Conservation (phyloP, 129 eudicot species). For the Daucus carota region DNA sequence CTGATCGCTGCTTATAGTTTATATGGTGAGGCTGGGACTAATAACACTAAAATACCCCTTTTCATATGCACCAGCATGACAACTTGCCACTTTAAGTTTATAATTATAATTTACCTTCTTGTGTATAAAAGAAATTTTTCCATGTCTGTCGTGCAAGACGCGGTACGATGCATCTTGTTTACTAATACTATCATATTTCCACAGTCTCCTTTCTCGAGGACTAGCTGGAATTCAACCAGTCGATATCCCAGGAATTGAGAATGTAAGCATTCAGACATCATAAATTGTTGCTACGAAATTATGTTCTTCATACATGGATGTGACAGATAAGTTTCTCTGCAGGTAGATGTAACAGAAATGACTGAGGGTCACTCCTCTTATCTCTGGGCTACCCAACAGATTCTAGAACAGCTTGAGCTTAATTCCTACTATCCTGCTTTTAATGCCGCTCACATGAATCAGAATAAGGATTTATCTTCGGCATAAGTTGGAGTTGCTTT, state of each 20-base stretch:
- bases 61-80: not conserved
- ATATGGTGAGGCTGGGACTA: not conserved
- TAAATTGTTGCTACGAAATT: not conserved
- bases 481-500: not conserved
- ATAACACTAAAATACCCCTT: not conserved
- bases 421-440: constrained; percentile 68
- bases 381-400: constrained; percentile 74
- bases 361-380: constrained; percentile 93
- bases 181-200: constrained; percentile 13
- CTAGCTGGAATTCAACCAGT: constrained; percentile 92
- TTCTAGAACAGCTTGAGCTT: constrained; percentile 75
- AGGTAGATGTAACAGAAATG: constrained; percentile 87
- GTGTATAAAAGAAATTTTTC: not conserved
- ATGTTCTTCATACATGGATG: not conserved
- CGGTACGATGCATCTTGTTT: not conserved
- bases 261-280: constrained; percentile 41
- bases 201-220: constrained; percentile 90
- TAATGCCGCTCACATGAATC: constrained; percentile 19
- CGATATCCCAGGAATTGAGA: constrained; percentile 86
- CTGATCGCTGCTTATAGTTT: not conserved
- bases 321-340: constrained; percentile 9
- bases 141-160: not conserved
- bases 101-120: not conserved
- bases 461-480: not conserved
- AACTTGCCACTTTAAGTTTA: not conserved